Percentiles rank a stretch among this genome's conserved stretches.
Evolutionary conservation across 352 stramenopile species (phyloP).

Genomic region (Globisporangium camurandrum): DNA sequence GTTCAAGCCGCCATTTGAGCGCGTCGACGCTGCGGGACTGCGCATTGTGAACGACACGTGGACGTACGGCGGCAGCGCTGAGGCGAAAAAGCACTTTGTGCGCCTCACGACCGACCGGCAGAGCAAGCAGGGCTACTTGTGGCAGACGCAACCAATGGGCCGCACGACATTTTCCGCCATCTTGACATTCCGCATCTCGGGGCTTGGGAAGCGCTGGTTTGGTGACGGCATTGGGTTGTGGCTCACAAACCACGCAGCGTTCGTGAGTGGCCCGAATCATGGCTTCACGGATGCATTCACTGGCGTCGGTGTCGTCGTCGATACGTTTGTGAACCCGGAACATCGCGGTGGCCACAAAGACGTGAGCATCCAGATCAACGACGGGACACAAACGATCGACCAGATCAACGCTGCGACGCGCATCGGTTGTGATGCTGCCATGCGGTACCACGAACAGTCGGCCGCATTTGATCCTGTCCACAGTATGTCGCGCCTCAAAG

Average conservation of each 20-base stretch:
- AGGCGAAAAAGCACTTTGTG: constrained; percentile 83
- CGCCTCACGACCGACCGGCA: constrained; percentile 84
- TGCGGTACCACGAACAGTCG: constrained; percentile 77
- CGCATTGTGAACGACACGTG: constrained; percentile 75
- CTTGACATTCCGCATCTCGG: constrained; percentile 79
- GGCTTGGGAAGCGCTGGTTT: constrained; percentile 76
- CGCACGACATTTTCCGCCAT: constrained; percentile 55
- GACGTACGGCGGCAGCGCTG: constrained; percentile 58
- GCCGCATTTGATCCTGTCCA: constrained; percentile 71
- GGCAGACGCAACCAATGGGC: constrained; percentile 46
- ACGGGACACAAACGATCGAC: constrained; percentile 63
- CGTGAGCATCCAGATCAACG: constrained; percentile 74
- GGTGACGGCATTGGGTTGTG: constrained; percentile 80
- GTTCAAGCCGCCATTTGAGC: constrained; percentile 72
- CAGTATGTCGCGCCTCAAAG: constrained; percentile 72
- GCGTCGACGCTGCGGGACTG: constrained; percentile 45
- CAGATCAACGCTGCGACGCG: constrained; percentile 60
- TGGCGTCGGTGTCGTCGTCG: constrained; percentile 70
- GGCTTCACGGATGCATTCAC: constrained; percentile 74
- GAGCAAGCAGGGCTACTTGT: constrained; percentile 80
- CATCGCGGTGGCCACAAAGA: constrained; percentile 82
- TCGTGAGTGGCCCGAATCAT: constrained; percentile 56
- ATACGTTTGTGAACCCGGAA: constrained; percentile 83
- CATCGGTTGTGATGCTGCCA: constrained; percentile 61
- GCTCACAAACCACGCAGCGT: constrained; percentile 60